Conservation (phyloP, 2,329 filamentous ascomycete species). For the Rugonectria rugulosa region DNA sequence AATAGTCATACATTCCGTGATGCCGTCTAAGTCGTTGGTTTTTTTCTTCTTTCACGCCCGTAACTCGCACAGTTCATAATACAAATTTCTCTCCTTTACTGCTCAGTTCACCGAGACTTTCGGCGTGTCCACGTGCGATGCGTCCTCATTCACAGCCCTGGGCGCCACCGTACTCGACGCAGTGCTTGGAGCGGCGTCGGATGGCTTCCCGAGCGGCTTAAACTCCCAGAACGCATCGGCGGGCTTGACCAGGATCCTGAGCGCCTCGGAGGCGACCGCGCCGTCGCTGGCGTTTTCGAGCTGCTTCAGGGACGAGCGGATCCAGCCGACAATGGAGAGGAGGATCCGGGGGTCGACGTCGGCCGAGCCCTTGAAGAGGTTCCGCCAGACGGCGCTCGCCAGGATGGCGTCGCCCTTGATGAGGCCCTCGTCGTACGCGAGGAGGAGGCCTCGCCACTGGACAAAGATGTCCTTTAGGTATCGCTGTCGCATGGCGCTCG, state of each 20-base stretch:
- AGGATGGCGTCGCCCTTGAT: constrained; percentile 79
- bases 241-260: constrained; percentile 46
- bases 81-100: constrained; percentile 22
- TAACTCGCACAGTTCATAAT: constrained; percentile 34
- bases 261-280: constrained; percentile 41
- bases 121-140: constrained; percentile 15
- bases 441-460: constrained; percentile 87
- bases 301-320: constrained; percentile 56
- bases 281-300: constrained; percentile 60
- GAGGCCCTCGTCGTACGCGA: constrained; percentile 85
- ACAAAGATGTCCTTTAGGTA: constrained; percentile 89
- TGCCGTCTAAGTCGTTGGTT: constrained; percentile 20
- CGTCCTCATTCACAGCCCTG: constrained; percentile 17
- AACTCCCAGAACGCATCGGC: constrained; percentile 54
- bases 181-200: constrained; percentile 20
- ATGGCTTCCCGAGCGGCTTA: constrained; percentile 47
- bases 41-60: constrained; percentile 10
- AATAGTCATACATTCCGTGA: constrained; percentile 30
- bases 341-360: constrained; percentile 60
- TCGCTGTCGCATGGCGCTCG: constrained; percentile 65
- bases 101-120: constrained; percentile 35
- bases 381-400: constrained; percentile 88
- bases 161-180: constrained; percentile 28
- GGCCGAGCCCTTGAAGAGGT: constrained; percentile 79
- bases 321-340: constrained; percentile 64